Percentiles rank a stretch among this genome's conserved stretches.
phyloP scores from a whole-genome alignment of 1,284 basidiomycete species.

The Stereum hirsutum region DNA sequence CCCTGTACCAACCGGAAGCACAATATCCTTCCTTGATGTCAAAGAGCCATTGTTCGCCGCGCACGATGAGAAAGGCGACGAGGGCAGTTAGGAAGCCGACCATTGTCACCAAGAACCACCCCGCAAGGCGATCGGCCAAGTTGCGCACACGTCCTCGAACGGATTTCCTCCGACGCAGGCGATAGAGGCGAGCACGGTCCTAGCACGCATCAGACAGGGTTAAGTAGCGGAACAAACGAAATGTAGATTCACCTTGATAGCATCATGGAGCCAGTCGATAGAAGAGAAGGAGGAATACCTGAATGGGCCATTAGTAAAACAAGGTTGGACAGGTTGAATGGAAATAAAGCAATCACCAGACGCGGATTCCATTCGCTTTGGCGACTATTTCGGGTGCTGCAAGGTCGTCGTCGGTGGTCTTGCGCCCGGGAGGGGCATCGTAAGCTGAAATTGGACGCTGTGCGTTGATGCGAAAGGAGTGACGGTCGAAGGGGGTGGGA shows the following conservation, averaged over 20 bases:
- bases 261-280: constrained; percentile 89
- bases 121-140: constrained; percentile 73
- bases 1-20: constrained; percentile 56
- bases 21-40: constrained; percentile 93
- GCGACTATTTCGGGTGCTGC: constrained; percentile 45
- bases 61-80: constrained; percentile 82
- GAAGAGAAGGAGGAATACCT: constrained; percentile 81
- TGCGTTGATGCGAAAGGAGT: constrained; percentile 26
- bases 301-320: too few species aligned
- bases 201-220: too few species aligned
- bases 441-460: constrained; percentile 68
- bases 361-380: constrained; percentile 77
- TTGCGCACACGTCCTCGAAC: constrained; percentile 65
- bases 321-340: too few species aligned
- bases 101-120: constrained; percentile 88
- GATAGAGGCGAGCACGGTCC: constrained; percentile 72
- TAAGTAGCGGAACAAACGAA: too few species aligned
- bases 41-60: constrained; percentile 87
- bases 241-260: too few species aligned
- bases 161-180: constrained; percentile 59
- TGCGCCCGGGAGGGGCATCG: constrained; percentile 40
- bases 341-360: too few species aligned
- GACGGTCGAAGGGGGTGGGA: constrained; percentile 15
- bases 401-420: constrained; percentile 21
- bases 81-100: constrained; percentile 80